phyloP scores from a whole-genome alignment of 1,284 basidiomycete genomes.

The Agroathelia rolfsii region DNA sequence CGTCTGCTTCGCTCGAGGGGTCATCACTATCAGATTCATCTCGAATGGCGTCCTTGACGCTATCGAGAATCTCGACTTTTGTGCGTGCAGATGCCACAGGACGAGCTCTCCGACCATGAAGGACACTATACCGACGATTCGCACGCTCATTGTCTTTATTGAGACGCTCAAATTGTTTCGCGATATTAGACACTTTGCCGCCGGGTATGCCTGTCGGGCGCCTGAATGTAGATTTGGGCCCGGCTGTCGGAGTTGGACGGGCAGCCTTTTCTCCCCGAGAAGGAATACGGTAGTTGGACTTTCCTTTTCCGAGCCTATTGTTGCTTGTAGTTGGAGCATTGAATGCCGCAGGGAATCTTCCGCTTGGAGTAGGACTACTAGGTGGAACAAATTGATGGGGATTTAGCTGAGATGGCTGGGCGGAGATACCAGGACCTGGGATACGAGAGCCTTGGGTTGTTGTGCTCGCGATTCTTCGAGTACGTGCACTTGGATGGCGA shows the following conservation, averaged over 20 bases:
- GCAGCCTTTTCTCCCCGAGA: too few relatives aligned
- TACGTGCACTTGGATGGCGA: constrained; percentile 47
- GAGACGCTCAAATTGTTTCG: constrained; percentile 70
- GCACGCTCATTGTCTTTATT: constrained; percentile 57
- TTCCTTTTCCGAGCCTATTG: constrained; percentile 37
- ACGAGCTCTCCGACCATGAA: constrained; percentile 83
- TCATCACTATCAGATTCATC: constrained; percentile 78
- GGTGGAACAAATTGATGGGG: constrained; percentile 67
- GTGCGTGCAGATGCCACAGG: constrained; percentile 87
- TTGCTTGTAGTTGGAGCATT: constrained; percentile 16
- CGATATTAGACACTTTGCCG: constrained; percentile 64
- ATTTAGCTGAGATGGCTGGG: constrained; percentile 45
- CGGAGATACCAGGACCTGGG: constrained; percentile 36
- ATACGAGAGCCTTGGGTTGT: constrained; percentile 33
- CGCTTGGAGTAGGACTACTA: constrained; percentile 41
- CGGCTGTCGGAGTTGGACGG: constrained; percentile 28
- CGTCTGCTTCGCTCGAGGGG: constrained; percentile 81
- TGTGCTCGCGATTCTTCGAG: constrained; percentile 31
- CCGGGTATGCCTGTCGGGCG: constrained; percentile 36
- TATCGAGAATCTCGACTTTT: constrained; percentile 85
- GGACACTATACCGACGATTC: constrained; percentile 63
- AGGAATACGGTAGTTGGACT: too few relatives aligned
- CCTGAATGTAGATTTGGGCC: constrained; percentile 41
- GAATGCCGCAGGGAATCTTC: constrained; percentile 15
- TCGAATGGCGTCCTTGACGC: constrained; percentile 84